These are phyloP conservation scores for Ceratocystis huliohia DNA, from an alignment of 2,329 filamentous ascomycete genomes.

Conservation along the genomic window DNA sequence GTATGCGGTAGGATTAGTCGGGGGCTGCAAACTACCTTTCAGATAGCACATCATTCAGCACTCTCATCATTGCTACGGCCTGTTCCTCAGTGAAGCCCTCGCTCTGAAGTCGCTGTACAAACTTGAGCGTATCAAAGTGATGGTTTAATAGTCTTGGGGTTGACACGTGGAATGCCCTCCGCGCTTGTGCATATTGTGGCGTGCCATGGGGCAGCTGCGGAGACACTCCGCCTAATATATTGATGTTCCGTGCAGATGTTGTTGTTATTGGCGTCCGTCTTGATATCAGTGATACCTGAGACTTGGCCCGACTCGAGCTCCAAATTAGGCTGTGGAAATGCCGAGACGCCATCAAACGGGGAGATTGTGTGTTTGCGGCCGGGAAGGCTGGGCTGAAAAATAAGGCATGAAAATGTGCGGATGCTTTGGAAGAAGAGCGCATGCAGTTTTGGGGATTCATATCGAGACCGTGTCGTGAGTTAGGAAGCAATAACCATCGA, in stretches of 20 bases:
- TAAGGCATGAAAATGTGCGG: not conserved
- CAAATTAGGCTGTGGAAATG: not conserved
- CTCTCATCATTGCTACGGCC: constrained; percentile 95
- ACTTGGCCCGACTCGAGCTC: not conserved
- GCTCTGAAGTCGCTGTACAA: constrained; percentile 75
- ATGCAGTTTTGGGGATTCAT: not conserved
- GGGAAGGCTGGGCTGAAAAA: not conserved
- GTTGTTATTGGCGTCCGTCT: not conserved
- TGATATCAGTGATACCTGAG: not conserved
- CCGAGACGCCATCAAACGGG: not conserved
- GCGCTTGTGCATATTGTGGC: constrained; percentile 12
- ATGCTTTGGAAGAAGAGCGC: not conserved
- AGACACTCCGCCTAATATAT: not conserved
- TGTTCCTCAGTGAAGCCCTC: constrained; percentile 96
- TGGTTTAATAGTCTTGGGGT: constrained; percentile 55
- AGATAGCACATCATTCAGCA: constrained; percentile 91
- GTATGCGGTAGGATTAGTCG: not conserved
- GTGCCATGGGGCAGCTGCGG: not conserved
- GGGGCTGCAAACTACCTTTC: constrained; percentile 50
- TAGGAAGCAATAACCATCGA: not conserved
- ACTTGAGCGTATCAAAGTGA: constrained; percentile 96
- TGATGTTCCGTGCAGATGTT: not conserved
- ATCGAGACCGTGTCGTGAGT: not conserved
- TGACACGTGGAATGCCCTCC: constrained; percentile 56
- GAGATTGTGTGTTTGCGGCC: not conserved